Conservation (phyloP, 148 eudicot genomes). For the Vaccinium darrowii region DNA sequence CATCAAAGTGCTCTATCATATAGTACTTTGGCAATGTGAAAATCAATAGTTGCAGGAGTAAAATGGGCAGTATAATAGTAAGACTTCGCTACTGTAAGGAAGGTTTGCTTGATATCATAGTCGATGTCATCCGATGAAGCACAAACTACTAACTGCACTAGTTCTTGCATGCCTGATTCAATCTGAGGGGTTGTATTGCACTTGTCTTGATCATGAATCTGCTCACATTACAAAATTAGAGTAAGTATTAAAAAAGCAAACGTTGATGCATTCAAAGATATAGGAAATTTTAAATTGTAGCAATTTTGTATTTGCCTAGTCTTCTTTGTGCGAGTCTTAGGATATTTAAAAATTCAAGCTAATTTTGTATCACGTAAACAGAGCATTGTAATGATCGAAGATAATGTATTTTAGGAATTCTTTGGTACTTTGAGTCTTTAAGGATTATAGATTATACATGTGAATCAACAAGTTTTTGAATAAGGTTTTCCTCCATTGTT, state of each 20-base stretch:
- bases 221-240: neutral
- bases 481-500: no score
- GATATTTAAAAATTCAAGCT: no score
- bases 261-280: neutral
- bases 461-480: no score
- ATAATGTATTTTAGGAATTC: no score
- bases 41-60: slow-evolving; percentile 32
- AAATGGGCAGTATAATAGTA: slow-evolving; percentile 60
- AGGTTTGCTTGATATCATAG: slow-evolving; percentile 42
- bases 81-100: slow-evolving; percentile 49
- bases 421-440: no score
- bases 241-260: neutral
- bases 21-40: slow-evolving; percentile 65
- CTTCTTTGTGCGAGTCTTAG: no score
- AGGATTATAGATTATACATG: no score
- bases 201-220: slow-evolving; percentile 25
- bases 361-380: no score
- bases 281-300: neutral
- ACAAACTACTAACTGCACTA: slow-evolving; percentile 47
- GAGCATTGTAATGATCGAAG: no score
- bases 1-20: slow-evolving; percentile 38
- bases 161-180: slow-evolving; percentile 53
- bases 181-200: slow-evolving; percentile 20
- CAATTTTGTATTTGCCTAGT: no score
- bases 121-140: slow-evolving; percentile 36